Conservation (phyloP, 2,329 filamentous ascomycete species). For the Trichoderma hamatum region DNA sequence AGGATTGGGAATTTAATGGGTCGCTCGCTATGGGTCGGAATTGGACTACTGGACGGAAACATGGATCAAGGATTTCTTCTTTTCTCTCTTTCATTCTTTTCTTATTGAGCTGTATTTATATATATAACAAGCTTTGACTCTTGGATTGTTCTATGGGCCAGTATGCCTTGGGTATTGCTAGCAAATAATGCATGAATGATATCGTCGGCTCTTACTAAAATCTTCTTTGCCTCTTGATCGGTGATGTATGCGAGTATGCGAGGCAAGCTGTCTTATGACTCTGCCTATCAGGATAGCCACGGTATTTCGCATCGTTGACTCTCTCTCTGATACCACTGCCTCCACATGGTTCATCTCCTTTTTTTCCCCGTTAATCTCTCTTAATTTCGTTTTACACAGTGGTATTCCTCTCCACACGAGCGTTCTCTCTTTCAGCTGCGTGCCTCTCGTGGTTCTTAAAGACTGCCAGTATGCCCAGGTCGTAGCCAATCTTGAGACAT, state of each 20-base stretch:
- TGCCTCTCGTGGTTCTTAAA: slow-evolving; percentile 29
- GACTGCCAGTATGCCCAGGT: slow-evolving; percentile 56
- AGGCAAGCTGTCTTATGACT: not conserved
- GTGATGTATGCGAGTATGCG: not conserved
- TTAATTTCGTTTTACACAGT: not conserved
- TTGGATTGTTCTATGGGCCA: not conserved
- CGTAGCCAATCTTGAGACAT: slow-evolving; percentile 62
- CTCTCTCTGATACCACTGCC: not conserved
- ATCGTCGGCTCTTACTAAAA: not conserved
- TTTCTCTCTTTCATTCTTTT: not conserved
- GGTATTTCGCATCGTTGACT: not conserved
- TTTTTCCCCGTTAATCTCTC: not conserved
- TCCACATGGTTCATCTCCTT: not conserved
- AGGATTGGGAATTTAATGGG: not conserved
- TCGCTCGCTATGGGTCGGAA: not conserved
- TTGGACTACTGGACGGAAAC: not conserved
- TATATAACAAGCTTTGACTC: not conserved
- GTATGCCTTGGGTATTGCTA: not conserved
- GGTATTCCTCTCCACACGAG: not conserved
- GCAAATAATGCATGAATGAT: not conserved
- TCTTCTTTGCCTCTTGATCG: not conserved
- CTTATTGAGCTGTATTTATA: not conserved
- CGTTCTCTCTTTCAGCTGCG: not conserved
- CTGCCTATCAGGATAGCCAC: not conserved
- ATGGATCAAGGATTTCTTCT: not conserved